Evolutionary conservation across 345 rosid species (phyloP).

Genomic region (Toxicodendron radicans): DNA sequence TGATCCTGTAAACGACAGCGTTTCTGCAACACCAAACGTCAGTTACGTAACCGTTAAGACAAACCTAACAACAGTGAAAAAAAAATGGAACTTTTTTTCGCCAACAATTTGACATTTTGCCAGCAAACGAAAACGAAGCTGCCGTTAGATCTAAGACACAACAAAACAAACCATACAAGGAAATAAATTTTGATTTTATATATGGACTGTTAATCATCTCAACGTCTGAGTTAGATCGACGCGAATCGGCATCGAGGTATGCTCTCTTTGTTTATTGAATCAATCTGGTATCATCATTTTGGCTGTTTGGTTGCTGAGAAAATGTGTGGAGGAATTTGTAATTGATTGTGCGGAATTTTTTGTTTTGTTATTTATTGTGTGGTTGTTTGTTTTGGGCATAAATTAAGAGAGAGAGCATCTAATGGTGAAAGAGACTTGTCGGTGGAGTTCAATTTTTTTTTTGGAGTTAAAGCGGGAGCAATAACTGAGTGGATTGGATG

Average conservation of each 20-base stretch:
- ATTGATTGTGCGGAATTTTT: background rate
- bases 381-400: background rate
- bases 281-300: background rate
- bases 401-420: slow-evolving; percentile 20
- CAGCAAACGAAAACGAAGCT: slow-evolving; percentile 20
- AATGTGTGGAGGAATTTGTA: background rate
- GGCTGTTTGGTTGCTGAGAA: slow-evolving; percentile 1
- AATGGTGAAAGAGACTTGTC: slow-evolving; percentile 41
- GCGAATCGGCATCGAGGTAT: slow-evolving; percentile 19
- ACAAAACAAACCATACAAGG: no score
- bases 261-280: background rate
- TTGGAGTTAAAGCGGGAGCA: slow-evolving; percentile 28
- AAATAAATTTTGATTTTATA: background rate
- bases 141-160: slow-evolving; percentile 35
- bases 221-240: slow-evolving; percentile 5
- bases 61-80: background rate
- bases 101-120: slow-evolving; percentile 14
- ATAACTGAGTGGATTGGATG: slow-evolving; percentile 52
- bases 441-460: slow-evolving; percentile 27
- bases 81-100: background rate
- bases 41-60: slow-evolving; percentile 8
- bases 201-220: background rate
- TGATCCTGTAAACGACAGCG: background rate
- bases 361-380: background rate
- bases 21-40: background rate